These are phyloP conservation scores for Prillingera fragicola DNA, from an alignment of 1,284 basidiomycete species.

Conservation along the genomic window DNA sequence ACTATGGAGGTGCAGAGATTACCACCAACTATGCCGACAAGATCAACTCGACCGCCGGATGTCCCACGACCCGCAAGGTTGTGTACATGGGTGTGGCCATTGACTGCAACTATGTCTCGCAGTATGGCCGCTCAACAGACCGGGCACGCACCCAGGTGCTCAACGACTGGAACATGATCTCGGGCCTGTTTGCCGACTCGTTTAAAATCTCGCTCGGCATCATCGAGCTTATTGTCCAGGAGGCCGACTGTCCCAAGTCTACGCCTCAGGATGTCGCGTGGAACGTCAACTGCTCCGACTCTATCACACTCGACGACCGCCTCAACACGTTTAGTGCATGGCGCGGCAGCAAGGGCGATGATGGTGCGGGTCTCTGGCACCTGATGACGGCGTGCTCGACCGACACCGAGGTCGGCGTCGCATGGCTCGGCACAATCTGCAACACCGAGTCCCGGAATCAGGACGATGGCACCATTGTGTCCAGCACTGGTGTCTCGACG, in stretches of 20 bases:
- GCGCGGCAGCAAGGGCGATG: conserved; percentile 64
- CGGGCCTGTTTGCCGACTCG: conserved; percentile 68
- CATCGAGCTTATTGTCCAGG: conserved; percentile 54
- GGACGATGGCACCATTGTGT: conserved; percentile 54
- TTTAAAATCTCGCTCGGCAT: conserved; percentile 85
- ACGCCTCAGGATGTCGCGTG: conserved; percentile 45
- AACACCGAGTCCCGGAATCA: conserved; percentile 54
- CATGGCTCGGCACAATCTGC: conserved; percentile 78
- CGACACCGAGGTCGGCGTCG: conserved; percentile 71
- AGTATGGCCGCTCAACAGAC: conserved; percentile 58
- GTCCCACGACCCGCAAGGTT: conserved; percentile 66
- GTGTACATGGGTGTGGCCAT: conserved; percentile 75
- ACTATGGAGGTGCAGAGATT: conserved; percentile 30
- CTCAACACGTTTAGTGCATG: conserved; percentile 77
- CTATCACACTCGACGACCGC: conserved; percentile 60
- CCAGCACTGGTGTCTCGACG: conserved; percentile 79
- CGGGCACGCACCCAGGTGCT: conserved; percentile 70
- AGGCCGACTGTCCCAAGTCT: conserved; percentile 50
- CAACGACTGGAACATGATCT: conserved; percentile 63
- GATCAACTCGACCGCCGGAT: conserved; percentile 66
- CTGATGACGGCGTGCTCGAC: conserved; percentile 59
- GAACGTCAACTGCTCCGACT: conserved; percentile 50
- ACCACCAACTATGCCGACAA: conserved; percentile 58
- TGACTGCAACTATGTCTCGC: conserved; percentile 70
- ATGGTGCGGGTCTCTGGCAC: conserved; percentile 79